phyloP scores from a whole-genome alignment of 2,329 filamentous ascomycete species.

The Pseudocercospora eumusae region DNA sequence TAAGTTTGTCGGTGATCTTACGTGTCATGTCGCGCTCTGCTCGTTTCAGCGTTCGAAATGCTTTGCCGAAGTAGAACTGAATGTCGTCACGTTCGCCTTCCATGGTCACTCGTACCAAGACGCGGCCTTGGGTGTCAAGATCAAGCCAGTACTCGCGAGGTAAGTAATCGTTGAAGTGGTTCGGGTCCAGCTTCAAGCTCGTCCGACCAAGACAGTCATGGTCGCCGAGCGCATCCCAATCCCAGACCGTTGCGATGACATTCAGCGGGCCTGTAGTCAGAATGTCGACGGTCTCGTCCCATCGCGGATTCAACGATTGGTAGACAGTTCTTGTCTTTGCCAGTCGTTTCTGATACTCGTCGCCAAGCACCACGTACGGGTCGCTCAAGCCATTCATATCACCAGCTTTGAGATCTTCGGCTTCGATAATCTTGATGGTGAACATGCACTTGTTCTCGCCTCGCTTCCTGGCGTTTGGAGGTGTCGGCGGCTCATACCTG shows the following conservation, averaged over 20 bases:
- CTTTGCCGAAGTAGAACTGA: slow-evolving; percentile 96
- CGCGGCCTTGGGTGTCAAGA: slow-evolving; percentile 87
- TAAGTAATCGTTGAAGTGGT: slow-evolving; percentile 93
- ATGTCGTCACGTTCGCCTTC: slow-evolving; percentile 98
- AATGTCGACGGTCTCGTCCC: slow-evolving; percentile 97
- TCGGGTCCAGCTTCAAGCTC: slow-evolving; percentile 96
- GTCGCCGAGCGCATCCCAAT: slow-evolving; percentile 95
- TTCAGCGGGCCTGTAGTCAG: slow-evolving; percentile 89
- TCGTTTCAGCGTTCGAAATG: slow-evolving; percentile 90
- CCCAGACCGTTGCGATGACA: slow-evolving; percentile 95
- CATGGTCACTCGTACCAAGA: slow-evolving; percentile 93
- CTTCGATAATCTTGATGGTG: slow-evolving; percentile 97
- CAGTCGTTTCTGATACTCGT: slow-evolving; percentile 95
- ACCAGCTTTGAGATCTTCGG: slow-evolving; percentile 96
- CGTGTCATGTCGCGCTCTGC: slow-evolving; percentile 98
- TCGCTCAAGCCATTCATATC: slow-evolving; percentile 93
- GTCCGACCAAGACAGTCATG: slow-evolving; percentile 96
- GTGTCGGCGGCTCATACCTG: slow-evolving; percentile 69
- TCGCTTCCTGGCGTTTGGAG: slow-evolving; percentile 63
- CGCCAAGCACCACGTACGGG: slow-evolving; percentile 93
- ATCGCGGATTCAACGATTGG: slow-evolving; percentile 85
- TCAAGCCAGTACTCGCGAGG: slow-evolving; percentile 98
- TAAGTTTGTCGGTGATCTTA: slow-evolving; percentile 97
- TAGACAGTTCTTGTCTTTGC: slow-evolving; percentile 93
- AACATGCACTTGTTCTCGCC: slow-evolving; percentile 85